Evolutionary conservation across 1,284 basidiomycete genomes (phyloP), one percentile per base, ranked within the genome.

Genomic region (Puccinia hordei): DNA sequence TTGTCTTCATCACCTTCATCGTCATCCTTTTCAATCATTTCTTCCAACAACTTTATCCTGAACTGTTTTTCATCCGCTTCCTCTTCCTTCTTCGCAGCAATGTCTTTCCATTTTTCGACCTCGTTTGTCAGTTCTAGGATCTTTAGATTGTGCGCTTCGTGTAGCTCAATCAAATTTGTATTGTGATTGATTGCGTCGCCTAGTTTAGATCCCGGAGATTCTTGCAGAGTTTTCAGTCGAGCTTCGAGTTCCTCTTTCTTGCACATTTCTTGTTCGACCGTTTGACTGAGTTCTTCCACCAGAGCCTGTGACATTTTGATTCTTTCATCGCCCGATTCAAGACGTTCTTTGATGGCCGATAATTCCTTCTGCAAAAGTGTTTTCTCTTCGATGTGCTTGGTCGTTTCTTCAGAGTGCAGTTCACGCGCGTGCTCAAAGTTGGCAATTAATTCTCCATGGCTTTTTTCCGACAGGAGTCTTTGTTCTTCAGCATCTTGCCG

Each of bases 91-190:
- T 66, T 77, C 27, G 63, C 35, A 3, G 75, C 75, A 15, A 77
- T 68, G 53, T 77, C 59, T 57, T 77, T 68, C 49, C 63, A 77
- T 44, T 77, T 61, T 35, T 77, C 75, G 9, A 77, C 38, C 63
- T 77, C 49, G 22, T 57, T 69, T 15, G 49, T 30, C 30, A 77
- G 38, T 68, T 77, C 75, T 27, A 66, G 44, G 15, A 65, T 77
- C 63, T 77, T 77, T n/a, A 65, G n/a, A 46, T 77, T 77, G 19
- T 77, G 75, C 6, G 75, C 75, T 41, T 77, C 63, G 53, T 77
- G 75, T 27, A 77, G 53, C n/a, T 77, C 75, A 2, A 65, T 57
- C 59, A 77, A 69, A 51, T 69, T 69, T 44, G 66, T 49, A 22
- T 69, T 77, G 33, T 66, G 41, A 57, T 17, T 57, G 33, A 19